Percentiles rank a stretch among this genome's conserved stretches.
Conservation (phyloP, 2,329 filamentous ascomycete genomes). For the Pseudovirgaria hyperparasitica region DNA sequence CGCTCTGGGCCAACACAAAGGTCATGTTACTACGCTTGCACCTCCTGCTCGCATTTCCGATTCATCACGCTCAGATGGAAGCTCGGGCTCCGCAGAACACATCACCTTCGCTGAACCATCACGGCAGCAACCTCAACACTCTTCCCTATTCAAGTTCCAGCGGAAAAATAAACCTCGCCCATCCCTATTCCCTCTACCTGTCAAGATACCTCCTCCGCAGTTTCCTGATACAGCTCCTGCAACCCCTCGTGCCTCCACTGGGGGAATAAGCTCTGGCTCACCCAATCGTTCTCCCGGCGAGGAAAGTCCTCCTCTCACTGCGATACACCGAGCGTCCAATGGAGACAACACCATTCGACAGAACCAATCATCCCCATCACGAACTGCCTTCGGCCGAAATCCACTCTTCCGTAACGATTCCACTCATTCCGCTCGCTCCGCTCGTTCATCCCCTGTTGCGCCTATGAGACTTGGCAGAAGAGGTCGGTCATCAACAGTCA, state of each 20-base stretch:
- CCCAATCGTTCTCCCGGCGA: constrained; percentile 20
- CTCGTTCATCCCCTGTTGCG: constrained; percentile 42
- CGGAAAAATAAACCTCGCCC: constrained; percentile 58
- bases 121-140: constrained; percentile 31
- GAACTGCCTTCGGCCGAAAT: constrained; percentile 33
- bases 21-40: too few species aligned
- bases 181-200: constrained; percentile 78
- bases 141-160: constrained; percentile 61
- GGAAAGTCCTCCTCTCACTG: constrained; percentile 28
- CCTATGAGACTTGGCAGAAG: constrained; percentile 48
- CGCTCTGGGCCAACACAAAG: too few species aligned
- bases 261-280: constrained; percentile 22
- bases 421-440: constrained; percentile 53
- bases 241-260: constrained; percentile 31
- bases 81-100: constrained; percentile 47
- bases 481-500: constrained; percentile 79
- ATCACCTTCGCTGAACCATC: constrained; percentile 21
- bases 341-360: constrained; percentile 14
- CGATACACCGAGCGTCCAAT: constrained; percentile 14
- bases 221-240: constrained; percentile 29
- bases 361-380: constrained; percentile 36
- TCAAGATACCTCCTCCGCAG: constrained; percentile 47
- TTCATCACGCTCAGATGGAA: constrained; percentile 81
- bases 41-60: constrained; percentile 61
- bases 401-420: constrained; percentile 48